phyloP scores from a whole-genome alignment of 2,329 filamentous ascomycete genomes.

The Phoma sp. region DNA sequence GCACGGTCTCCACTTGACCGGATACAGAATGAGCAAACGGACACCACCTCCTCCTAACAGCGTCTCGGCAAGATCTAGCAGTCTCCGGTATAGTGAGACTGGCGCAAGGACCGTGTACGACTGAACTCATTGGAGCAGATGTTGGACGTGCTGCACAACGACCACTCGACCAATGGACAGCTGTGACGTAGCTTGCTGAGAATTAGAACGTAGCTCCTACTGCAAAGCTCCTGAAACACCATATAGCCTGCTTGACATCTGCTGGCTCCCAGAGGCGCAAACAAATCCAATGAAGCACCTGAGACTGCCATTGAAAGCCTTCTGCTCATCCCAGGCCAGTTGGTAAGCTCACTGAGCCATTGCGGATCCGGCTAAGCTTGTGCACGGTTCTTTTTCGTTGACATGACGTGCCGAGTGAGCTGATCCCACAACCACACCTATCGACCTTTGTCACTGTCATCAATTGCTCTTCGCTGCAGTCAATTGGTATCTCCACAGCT shows the following conservation, averaged over 20 bases:
- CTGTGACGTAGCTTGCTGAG: conserved; percentile 17
- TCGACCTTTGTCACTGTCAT: conserved; percentile 22
- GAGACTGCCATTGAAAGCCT: background rate
- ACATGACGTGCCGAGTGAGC: conserved; percentile 18
- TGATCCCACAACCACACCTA: conserved; percentile 9
- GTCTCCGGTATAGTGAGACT: background rate
- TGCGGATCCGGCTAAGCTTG: conserved; percentile 15
- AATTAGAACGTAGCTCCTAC: background rate
- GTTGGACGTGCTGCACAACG: background rate
- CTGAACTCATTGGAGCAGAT: background rate
- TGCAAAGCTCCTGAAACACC: background rate
- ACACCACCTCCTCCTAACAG: background rate
- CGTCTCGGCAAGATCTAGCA: too few relatives aligned
- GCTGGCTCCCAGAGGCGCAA: background rate
- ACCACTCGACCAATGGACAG: background rate
- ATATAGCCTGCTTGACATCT: background rate
- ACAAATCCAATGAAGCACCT: background rate
- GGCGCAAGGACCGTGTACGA: too few relatives aligned
- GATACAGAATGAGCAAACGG: conserved; percentile 2
- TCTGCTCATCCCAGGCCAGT: background rate
- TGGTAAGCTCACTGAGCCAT: conserved; percentile 5
- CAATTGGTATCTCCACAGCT: conserved; percentile 47
- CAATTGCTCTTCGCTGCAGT: conserved; percentile 44
- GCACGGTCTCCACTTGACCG: conserved; percentile 8
- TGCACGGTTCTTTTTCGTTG: conserved; percentile 15